Evolutionary conservation across 2,329 filamentous ascomycete species (phyloP).

Genomic region (Coniochaeta hoffmannii): DNA sequence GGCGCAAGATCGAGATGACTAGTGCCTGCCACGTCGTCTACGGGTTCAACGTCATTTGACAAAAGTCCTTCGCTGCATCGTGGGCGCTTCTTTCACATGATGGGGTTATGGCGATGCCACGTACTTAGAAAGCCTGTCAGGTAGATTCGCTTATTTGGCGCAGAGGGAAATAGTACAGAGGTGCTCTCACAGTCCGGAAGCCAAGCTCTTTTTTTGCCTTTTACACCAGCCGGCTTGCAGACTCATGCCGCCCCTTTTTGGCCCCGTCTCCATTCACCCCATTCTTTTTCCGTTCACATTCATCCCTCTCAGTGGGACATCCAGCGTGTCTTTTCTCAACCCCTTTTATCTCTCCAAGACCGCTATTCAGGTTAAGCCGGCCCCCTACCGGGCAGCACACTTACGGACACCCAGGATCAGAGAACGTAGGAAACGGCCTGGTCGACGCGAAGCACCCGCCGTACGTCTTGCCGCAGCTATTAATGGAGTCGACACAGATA

Average conservation of each 20-base stretch:
- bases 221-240: no score
- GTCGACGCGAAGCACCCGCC: slow-evolving; percentile 3
- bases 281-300: no score
- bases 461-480: slow-evolving; percentile 3
- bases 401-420: not conserved
- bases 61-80: not conserved
- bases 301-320: no score
- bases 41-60: not conserved
- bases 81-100: slow-evolving; percentile 13
- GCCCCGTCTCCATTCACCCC: no score
- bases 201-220: not conserved
- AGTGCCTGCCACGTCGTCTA: not conserved
- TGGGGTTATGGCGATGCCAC: slow-evolving; percentile 5
- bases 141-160: not conserved
- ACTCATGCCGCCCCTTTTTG: no score
- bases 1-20: not conserved
- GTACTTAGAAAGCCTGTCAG: not conserved
- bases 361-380: not conserved
- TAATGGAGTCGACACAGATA: slow-evolving; percentile 2
- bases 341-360: not conserved
- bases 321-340: no score
- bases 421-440: slow-evolving; percentile 3
- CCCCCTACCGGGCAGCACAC: not conserved
- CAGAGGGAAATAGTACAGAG: not conserved
- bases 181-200: not conserved